phyloP scores from a whole-genome alignment of 2,329 filamentous ascomycete genomes.

The Exutisphaerella laricina region DNA sequence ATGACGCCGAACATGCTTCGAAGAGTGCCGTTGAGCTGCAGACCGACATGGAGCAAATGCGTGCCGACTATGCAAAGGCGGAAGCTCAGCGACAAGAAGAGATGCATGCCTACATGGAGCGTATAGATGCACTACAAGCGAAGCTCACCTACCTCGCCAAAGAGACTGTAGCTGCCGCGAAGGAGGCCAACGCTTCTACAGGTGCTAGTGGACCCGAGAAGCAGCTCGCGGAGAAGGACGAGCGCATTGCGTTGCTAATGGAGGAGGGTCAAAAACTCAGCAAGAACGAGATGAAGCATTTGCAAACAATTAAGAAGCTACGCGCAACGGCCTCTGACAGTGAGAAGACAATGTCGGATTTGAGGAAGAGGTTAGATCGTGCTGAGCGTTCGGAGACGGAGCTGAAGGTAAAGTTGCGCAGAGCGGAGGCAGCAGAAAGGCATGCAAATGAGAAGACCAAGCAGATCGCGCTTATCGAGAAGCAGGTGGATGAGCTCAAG shows the following conservation, averaged over 20 bases:
- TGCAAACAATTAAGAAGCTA: slow-evolving; percentile 77
- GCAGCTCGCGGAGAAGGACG: slow-evolving; percentile 81
- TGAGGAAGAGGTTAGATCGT: slow-evolving; percentile 57
- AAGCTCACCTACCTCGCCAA: slow-evolving; percentile 85
- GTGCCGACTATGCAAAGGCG: slow-evolving; percentile 46
- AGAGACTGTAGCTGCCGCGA: slow-evolving; percentile 70
- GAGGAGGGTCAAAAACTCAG: slow-evolving; percentile 88
- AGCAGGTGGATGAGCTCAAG: slow-evolving; percentile 30
- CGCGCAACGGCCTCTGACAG: slow-evolving; percentile 48
- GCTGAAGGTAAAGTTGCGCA: slow-evolving; percentile 55
- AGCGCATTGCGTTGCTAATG: slow-evolving; percentile 82
- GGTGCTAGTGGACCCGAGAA: slow-evolving; percentile 63
- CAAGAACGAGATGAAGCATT: slow-evolving; percentile 76
- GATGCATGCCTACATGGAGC: slow-evolving; percentile 74
- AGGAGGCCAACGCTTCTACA: slow-evolving; percentile 58
- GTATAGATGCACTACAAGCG: slow-evolving; percentile 84
- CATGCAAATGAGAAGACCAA: slow-evolving; percentile 52
- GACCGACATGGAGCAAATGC: slow-evolving; percentile 44
- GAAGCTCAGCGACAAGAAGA: slow-evolving; percentile 69
- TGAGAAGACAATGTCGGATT: slow-evolving; percentile 46
- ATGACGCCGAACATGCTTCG: slow-evolving; percentile 23
- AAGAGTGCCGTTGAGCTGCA: slow-evolving; percentile 36
- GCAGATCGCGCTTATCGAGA: slow-evolving; percentile 56
- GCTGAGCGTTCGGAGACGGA: slow-evolving; percentile 61
- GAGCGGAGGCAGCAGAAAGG: slow-evolving; percentile 56